Conservation (phyloP, 1,284 basidiomycete species). For the Puccinia polysora region DNA sequence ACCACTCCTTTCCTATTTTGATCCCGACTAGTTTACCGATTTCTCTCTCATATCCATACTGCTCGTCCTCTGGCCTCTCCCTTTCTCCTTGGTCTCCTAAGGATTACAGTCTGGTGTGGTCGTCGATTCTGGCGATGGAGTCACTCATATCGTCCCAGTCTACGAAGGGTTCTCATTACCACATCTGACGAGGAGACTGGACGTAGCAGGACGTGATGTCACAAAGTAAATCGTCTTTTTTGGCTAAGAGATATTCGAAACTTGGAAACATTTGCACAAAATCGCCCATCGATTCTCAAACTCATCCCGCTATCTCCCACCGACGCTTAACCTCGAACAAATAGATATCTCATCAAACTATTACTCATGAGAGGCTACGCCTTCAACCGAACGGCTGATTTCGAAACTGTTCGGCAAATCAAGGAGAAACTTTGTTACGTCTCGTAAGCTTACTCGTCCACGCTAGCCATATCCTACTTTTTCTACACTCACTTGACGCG, state of each 20-base stretch:
- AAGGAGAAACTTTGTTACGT: constrained; percentile 99
- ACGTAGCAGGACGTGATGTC: constrained; percentile 96
- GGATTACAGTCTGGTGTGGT: constrained; percentile 97
- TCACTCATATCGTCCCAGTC: constrained; percentile 97
- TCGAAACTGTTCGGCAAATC: constrained; percentile 96
- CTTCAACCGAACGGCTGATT: constrained; percentile 98
- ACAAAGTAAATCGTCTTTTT: constrained; percentile 59
- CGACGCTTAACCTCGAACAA: neutral
- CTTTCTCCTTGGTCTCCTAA: constrained; percentile 55
- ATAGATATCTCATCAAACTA: constrained; percentile 85
- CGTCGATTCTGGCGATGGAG: constrained; percentile 97
- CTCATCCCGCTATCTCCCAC: neutral
- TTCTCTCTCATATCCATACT: neutral
- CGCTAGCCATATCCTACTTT: neutral
- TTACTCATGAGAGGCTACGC: constrained; percentile 97
- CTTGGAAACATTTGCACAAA: no score
- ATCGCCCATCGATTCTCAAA: neutral
- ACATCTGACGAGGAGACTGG: constrained; percentile 85
- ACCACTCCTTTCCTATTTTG: no score
- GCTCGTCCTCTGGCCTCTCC: neutral
- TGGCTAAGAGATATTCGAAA: neutral
- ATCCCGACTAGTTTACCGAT: no score
- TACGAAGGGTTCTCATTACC: constrained; percentile 95
- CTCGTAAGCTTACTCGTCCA: constrained; percentile 60
- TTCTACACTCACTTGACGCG: neutral